A percentile compares a stretch with the other conserved stretches of the same genome.
Evolutionary conservation across 2,329 filamentous ascomycete species (phyloP).

Genomic region (Fusarium buxicola): DNA sequence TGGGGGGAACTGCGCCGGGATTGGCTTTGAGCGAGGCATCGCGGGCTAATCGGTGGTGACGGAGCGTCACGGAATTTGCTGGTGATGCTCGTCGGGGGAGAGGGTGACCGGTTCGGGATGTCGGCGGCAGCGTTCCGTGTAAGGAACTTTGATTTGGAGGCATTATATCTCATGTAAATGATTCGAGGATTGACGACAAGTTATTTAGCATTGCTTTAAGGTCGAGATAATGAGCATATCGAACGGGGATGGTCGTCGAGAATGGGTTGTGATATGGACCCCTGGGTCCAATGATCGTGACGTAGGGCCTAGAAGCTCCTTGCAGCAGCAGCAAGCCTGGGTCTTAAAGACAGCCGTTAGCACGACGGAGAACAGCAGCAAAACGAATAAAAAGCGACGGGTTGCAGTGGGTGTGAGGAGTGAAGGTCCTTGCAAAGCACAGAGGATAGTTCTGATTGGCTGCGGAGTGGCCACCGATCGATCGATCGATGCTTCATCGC

Average conservation of each 20-base stretch:
- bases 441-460: slow-evolving; percentile 41
- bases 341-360: slow-evolving; percentile 24
- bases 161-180: slow-evolving; percentile 43
- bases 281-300: slow-evolving; percentile 36
- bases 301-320: slow-evolving; percentile 36
- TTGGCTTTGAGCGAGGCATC: slow-evolving; percentile 53
- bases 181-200: neutral
- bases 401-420: slow-evolving; percentile 15
- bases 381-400: neutral
- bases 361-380: slow-evolving; percentile 2
- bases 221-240: slow-evolving; percentile 15
- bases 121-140: slow-evolving; percentile 43
- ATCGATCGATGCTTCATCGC: slow-evolving; percentile 48
- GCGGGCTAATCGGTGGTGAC: slow-evolving; percentile 58
- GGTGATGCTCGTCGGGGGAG: slow-evolving; percentile 59
- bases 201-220: slow-evolving; percentile 28
- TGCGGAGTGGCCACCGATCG: slow-evolving; percentile 43
- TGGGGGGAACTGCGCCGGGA: slow-evolving; percentile 40
- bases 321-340: slow-evolving; percentile 18
- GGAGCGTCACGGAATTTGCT: slow-evolving; percentile 60
- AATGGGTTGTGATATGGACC: slow-evolving; percentile 15
- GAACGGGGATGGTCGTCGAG: slow-evolving; percentile 5
- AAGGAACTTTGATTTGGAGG: slow-evolving; percentile 41
- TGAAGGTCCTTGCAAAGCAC: slow-evolving; percentile 15
- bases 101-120: slow-evolving; percentile 52